phyloP scores from a whole-genome alignment of 2,329 filamentous ascomycete genomes.

The Ustulina deusta region DNA sequence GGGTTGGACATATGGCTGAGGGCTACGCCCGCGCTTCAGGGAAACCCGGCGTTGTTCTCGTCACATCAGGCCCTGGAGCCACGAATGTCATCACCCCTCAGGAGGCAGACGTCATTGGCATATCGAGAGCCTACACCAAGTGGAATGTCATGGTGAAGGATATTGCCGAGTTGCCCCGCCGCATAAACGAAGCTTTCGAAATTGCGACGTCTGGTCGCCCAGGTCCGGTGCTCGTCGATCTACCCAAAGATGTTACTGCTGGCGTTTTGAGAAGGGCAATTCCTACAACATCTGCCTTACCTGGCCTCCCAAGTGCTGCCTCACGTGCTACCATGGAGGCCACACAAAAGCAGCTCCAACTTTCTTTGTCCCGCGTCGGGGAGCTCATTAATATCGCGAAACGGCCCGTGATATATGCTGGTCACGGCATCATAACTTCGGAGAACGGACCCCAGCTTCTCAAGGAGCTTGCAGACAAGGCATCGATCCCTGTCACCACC shows the following conservation, averaged over 20 bases:
- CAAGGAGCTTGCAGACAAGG: constrained; percentile 89
- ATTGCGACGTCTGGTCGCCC: constrained; percentile 95
- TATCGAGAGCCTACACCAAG: constrained; percentile 95
- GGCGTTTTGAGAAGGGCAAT: constrained; percentile 86
- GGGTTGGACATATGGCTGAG: constrained; percentile 98
- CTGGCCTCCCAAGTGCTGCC: constrained; percentile 86
- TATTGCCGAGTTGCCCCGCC: constrained; percentile 88
- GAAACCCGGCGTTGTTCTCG: constrained; percentile 93
- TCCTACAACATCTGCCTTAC: constrained; percentile 78
- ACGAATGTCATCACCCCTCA: constrained; percentile 98
- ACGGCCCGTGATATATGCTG: constrained; percentile 95
- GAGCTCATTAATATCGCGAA: constrained; percentile 87
- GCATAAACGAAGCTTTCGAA: constrained; percentile 98
- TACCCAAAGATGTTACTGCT: constrained; percentile 96
- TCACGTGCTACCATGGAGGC: constrained; percentile 82
- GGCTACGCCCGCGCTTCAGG: constrained; percentile 95
- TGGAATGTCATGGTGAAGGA: constrained; percentile 99
- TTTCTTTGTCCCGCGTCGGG: constrained; percentile 81
- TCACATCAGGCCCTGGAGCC: constrained; percentile 95
- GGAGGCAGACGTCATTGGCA: constrained; percentile 93
- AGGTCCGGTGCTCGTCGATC: constrained; percentile 92
- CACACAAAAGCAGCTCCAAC: constrained; percentile 77
- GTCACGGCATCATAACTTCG: constrained; percentile 85
- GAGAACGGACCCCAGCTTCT: constrained; percentile 83
- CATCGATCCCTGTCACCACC: constrained; percentile 92